Evolutionary conservation across 129 eudicot genomes (phyloP), one percentile per base, ranked within the genome.

Genomic region (Saussurea involucrata): DNA sequence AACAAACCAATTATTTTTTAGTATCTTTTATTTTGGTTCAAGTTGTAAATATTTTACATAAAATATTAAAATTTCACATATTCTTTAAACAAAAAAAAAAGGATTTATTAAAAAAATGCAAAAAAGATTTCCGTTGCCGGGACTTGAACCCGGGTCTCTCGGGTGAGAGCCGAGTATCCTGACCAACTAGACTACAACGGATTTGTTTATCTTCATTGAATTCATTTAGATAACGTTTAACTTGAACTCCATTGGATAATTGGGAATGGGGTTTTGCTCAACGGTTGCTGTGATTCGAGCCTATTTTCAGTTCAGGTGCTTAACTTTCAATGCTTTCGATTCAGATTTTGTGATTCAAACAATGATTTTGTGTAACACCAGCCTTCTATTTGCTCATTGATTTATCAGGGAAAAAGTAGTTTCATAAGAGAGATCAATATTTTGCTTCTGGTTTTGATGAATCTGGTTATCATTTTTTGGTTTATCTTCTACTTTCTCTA

Each of bases 101-200:
- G n/a, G n/a, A n/a, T n/a, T 0, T 34, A 6, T 37, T 37, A 0
- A 34, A 40, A 11, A 40, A 40, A 40, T 40, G 60, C 7, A 6
- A 66, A 66, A 68, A 63, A 17, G 0, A 25, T 0, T 92, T 92
- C 97, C 96, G 93, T 90, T 92, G 97, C 96, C 96, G 96, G 93
- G 93, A 92, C 90, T 92, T 76, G 96, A 92, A 92, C 96, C 90
- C 97, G 93, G 97, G 96, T 87, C 96, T 89, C 86, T 90, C 96
- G 96, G 93, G 96, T 92, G 98, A 92, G 96, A 92, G 93, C 98
- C 96, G 92, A 90, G 85, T 92, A 92, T 90, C 98, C 98, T 92
- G 12, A 90, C 92, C 98, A 92, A 75, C 96, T 92, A 92, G 98
- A 92, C 96, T 92, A 90, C 97, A 92, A 90, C 93, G 93, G 96